Base-by-base conservation (phyloP, 2,329 filamentous ascomycete species). In the Penicillium paneum region DNA sequence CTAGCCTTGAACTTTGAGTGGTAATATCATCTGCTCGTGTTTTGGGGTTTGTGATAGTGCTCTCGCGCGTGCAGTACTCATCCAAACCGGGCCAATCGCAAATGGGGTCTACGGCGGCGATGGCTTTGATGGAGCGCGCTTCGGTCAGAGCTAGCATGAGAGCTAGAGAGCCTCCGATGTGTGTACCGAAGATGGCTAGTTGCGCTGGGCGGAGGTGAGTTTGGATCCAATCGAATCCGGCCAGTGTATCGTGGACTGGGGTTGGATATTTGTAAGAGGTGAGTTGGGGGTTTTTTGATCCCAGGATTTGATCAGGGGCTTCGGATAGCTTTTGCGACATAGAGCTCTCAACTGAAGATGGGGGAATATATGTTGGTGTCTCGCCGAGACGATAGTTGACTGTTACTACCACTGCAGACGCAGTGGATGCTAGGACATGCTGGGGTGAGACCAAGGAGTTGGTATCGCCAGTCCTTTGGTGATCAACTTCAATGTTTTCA, bases 71-170 rank as follows among this genome's bases (percentile, higher is more conserved):
- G 49, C 73, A 76, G 49, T 73, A 71, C 32, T 77, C 74, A 40
- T 78, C 75, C 19, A 78, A 56, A 0, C 67, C 64, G 2, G 69
- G 66, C 73, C 73, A 76, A 56, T 76, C 72, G 31, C 71, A 74
- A 3, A 75, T 49, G 0, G 73, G 73, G 13, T 73, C 67, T 8
- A 68, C 24, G 0, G 69, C 67, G 5, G 71, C 70, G 35, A 74
- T 62, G 10, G 70, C 69, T 29, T 63, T 59, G 19, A 76, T 56
- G 10, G 60, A 65, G 45, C 63, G 61, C 1, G 72, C 61, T 58
- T 76, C 73, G 10, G 73, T 78, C 17, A 78, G 64, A 0, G 75
- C 69, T 11, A 78, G 67, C 71, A 75, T 76, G 3, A 75, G 55
- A 4, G 75, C 74, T 46, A 78, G 54, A 0, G 74, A 76, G 17